phyloP scores from a whole-genome alignment of 305 asterid species.

The Withania somnifera region DNA sequence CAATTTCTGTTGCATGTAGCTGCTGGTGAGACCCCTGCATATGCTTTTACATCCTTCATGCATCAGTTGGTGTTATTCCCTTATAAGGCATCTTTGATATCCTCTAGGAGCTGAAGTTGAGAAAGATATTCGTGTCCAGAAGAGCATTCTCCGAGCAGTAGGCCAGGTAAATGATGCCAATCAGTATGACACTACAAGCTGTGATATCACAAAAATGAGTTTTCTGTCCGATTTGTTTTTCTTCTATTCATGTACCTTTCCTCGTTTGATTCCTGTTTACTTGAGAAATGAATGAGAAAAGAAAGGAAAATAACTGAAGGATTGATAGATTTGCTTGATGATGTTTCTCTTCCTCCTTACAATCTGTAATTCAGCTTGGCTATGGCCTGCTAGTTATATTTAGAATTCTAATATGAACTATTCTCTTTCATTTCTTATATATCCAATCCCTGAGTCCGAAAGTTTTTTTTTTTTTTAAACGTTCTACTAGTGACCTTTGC shows the following conservation, averaged over 20 bases:
- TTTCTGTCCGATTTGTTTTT: background rate
- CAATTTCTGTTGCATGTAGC: constrained; percentile 82
- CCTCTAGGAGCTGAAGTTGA: constrained; percentile 66
- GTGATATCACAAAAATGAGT: background rate
- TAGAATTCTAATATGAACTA: background rate
- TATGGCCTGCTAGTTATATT: background rate
- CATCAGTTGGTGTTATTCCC: constrained; percentile 5
- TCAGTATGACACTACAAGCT: background rate
- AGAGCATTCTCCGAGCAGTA: constrained; percentile 82
- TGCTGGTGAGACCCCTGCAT: constrained; percentile 52
- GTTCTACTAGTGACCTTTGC: background rate
- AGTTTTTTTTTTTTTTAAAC: background rate
- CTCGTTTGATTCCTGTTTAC: background rate
- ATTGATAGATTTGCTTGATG: background rate
- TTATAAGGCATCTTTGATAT: constrained; percentile 14
- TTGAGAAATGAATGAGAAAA: background rate
- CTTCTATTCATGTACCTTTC: background rate
- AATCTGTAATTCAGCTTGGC: background rate
- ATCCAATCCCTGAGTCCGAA: background rate
- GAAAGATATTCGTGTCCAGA: constrained; percentile 75
- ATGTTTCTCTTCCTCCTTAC: background rate
- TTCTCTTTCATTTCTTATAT: constrained; percentile 5
- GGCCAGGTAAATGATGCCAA: constrained; percentile 48
- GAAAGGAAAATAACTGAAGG: background rate
- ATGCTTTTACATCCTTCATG: background rate